phyloP scores from a whole-genome alignment of 257 asterid species.

The Nicotiana knightiana region DNA sequence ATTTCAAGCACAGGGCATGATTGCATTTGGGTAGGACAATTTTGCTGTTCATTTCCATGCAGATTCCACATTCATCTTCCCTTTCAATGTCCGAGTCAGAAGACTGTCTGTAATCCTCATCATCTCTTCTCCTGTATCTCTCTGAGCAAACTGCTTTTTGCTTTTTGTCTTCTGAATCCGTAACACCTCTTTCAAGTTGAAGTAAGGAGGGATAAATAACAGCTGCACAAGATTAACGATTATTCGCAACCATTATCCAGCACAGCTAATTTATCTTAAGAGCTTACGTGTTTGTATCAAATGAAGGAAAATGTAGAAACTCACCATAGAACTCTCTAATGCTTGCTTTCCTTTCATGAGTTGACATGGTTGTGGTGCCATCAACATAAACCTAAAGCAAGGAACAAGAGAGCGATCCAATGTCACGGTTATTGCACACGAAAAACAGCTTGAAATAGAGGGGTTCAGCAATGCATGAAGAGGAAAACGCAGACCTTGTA shows the following conservation, averaged over 20 bases:
- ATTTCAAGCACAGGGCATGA: conserved; percentile 84
- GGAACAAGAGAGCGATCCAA: background rate
- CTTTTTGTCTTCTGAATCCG: conserved; percentile 78
- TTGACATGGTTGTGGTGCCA: conserved; percentile 92
- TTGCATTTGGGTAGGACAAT: conserved; percentile 83
- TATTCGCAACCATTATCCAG: conserved; percentile 11
- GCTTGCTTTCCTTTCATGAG: conserved; percentile 94
- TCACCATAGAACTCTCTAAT: conserved; percentile 91
- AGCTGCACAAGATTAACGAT: conserved; percentile 43
- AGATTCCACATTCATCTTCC: conserved; percentile 97
- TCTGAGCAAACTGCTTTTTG: conserved; percentile 72
- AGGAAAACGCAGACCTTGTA: conserved; percentile 52
- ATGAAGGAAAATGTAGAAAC: background rate
- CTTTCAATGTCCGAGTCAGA: conserved; percentile 72
- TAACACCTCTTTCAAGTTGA: conserved; percentile 85
- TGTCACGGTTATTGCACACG: background rate
- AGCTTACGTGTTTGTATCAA: background rate
- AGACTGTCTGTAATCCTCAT: conserved; percentile 37
- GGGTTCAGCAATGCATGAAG: background rate
- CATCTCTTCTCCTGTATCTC: conserved; percentile 77
- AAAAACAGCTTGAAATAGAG: background rate
- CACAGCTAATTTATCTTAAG: background rate
- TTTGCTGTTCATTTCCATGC: conserved; percentile 85
- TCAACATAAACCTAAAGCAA: conserved; percentile 79
- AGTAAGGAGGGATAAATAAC: conserved; percentile 79